These are phyloP conservation scores for Lenwebbia sp. DNA, from an alignment of 345 rosid species.

Conservation along the genomic window DNA sequence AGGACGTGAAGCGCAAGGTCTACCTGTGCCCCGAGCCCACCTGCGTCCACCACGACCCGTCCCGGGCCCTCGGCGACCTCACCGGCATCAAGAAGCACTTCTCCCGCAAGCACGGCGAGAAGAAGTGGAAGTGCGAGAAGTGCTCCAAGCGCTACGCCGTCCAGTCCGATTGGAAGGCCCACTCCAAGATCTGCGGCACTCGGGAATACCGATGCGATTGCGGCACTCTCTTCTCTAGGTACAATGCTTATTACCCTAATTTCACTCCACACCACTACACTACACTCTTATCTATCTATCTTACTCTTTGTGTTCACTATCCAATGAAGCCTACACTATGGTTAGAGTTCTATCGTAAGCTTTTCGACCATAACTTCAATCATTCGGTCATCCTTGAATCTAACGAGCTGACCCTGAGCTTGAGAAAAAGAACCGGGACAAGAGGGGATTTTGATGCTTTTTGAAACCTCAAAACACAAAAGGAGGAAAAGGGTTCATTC, in stretches of 20 bases:
- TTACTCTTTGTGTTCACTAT: not conserved
- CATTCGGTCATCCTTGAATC: not conserved
- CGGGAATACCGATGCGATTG: conserved; percentile 80
- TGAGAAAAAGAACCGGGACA: not conserved
- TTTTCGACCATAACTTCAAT: not conserved
- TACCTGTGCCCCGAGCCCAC: conserved; percentile 81
- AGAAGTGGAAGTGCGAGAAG: conserved; percentile 86
- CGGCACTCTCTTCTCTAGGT: conserved; percentile 88
- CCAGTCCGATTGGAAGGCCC: conserved; percentile 90
- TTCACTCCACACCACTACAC: not conserved
- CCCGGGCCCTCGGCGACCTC: conserved; percentile 80
- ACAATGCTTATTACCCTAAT: not conserved
- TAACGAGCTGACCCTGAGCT: not conserved
- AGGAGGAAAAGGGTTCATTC: not conserved
- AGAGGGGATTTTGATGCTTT: not conserved
- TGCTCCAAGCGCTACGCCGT: conserved; percentile 75
- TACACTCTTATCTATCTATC: not conserved
- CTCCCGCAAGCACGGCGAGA: conserved; percentile 78
- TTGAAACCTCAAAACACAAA: not conserved
- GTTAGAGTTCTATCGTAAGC: not conserved
- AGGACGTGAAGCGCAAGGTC: conserved; percentile 74
- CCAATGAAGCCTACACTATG: not conserved
- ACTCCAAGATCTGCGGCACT: conserved; percentile 82
- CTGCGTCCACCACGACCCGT: conserved; percentile 80
- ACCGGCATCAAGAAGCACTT: conserved; percentile 79